Base-by-base conservation (phyloP, 441 rosid genomes). In the Adansonia grandidieri region DNA sequence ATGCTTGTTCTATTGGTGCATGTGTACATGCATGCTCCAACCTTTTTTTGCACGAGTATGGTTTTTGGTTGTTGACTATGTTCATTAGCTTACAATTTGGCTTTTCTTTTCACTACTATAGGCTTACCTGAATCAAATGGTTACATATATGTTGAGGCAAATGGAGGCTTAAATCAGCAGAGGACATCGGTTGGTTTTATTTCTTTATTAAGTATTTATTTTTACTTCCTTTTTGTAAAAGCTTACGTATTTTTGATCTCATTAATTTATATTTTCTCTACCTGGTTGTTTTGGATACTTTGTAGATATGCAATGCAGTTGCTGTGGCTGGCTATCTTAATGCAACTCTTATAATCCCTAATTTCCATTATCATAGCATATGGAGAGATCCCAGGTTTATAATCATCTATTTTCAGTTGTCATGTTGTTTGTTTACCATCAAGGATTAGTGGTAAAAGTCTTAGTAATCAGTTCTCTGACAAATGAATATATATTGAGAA, bases 281-380 rank as follows among this genome's bases (percentile, higher is more conserved):
- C 74, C 53, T 80, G 73, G 69, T 85, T 84, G 32, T 48, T 80
- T 14, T 82, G 73, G 45, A 48, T 86, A 84, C 63, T 78, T 81
- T 86, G 79, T 86, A 97, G 99, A 93, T 95, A 89, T 93, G 98
- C 92, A 95, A 97, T 90, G 98, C 98, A 65, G 98, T 93, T 84
- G 97, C 98, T 82, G 96, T 97, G 86, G 99, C 99, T 1, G 99
- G 99, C 85, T 92, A 88, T 86, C 97, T 97, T 69, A 97, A 95
- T 87, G 98, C 98, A 28, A 97, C 98, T 32, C 94, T 97, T 80
- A 76, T 97, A 28, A 92, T 92, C 77, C 99, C 99, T 74, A 90
- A 89, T 82, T 97, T 97, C 84, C 99, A 97, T 84, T 93, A 75
- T 85, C 98, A 97, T 82, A 97, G 97, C 89, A 92, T 97, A 80